These are phyloP conservation scores for Sugiyamaella sp. DNA, from an alignment of 1,139 yeast genomes.

Conservation along the genomic window DNA sequence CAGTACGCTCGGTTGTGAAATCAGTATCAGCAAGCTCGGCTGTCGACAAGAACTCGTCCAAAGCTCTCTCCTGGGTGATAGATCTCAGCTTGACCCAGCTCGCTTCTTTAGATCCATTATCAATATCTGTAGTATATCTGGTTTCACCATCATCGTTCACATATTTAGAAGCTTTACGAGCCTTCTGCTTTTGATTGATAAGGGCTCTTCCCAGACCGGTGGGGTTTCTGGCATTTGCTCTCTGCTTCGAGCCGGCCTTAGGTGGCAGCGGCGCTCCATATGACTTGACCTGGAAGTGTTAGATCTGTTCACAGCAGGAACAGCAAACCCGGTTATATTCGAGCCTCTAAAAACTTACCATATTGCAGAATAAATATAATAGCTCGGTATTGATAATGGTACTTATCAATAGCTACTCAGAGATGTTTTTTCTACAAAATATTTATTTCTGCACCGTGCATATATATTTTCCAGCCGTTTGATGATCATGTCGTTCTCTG, in stretches of 20 bases:
- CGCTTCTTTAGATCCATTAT: slow-evolving; percentile 70
- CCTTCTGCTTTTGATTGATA: slow-evolving; percentile 70
- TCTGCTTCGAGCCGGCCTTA: slow-evolving; percentile 59
- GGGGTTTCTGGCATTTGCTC: slow-evolving; percentile 76
- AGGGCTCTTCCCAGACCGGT: slow-evolving; percentile 87
- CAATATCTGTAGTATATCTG: slow-evolving; percentile 42
- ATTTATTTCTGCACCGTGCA: slow-evolving; percentile 1
- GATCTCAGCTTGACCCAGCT: slow-evolving; percentile 89
- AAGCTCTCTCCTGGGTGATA: slow-evolving; percentile 90
- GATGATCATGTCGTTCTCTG: too few relatives aligned
- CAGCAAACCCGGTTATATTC: not conserved
- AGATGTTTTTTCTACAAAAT: not conserved
- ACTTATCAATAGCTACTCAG: not conserved
- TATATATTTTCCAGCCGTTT: not conserved
- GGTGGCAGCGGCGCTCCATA: slow-evolving; percentile 80
- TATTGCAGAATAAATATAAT: too few relatives aligned
- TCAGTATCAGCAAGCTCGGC: slow-evolving; percentile 97
- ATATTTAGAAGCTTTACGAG: slow-evolving; percentile 66
- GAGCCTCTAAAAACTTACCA: too few relatives aligned
- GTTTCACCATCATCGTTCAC: slow-evolving; percentile 70
- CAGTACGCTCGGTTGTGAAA: slow-evolving; percentile 86
- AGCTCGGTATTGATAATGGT: not conserved
- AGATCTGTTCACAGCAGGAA: not conserved
- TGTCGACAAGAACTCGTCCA: slow-evolving; percentile 92
- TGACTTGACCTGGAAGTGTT: slow-evolving; percentile 14